Evolutionary conservation across 139 green algal genomes (phyloP), one percentile per base, ranked within the genome.

Genomic region (Coelastrella sp.): DNA sequence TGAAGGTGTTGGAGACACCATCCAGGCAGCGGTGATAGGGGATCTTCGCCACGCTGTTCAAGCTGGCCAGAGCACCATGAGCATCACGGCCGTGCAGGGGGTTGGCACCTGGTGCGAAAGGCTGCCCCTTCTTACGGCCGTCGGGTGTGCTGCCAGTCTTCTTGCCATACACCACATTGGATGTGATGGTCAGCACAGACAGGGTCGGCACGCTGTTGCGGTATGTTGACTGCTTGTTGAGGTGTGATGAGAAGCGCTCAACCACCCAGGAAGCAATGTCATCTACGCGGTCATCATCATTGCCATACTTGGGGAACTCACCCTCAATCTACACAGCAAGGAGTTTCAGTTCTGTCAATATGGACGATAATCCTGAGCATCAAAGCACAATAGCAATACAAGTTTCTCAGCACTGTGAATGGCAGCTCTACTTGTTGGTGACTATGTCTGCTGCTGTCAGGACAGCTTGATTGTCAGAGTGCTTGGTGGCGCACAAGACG

Each of bases 1-100:
- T 95, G 92, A 97, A 97, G 80, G 95, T 97, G 94, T 97, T 97
- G 85, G 80, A 93, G 56, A 97, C 94, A 76, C 95, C 95, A 83
- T 97, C 95, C 93, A 96, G 77, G 92, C 94, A 96, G 71, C 65
- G 14, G 8, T 77, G 65, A 92, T 97, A 97, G 20, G 88, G 88
- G 71, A 91, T 88, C 88, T 91, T 91, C 58, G 88, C 88, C 68
- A 91, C 88, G 14, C 80, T 94, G 93, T 96, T 96, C 61, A 97
- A 91, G 56, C 93, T 95, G 77, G 95, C 94, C 86, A 98, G 90
- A 0, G 95, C 96, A 61, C 96, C 95, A 22, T 85, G 90, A 14
- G 71, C 84, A 89, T 98, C 96, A 68, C 96, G 93, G 86, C 94
- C 95, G 90, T 97, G 94, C 86, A 96, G 91, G 4, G 95, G 95